Evolutionary conservation across 1,284 basidiomycete genomes (phyloP).

Genomic region (Ceratobasidium sp.): DNA sequence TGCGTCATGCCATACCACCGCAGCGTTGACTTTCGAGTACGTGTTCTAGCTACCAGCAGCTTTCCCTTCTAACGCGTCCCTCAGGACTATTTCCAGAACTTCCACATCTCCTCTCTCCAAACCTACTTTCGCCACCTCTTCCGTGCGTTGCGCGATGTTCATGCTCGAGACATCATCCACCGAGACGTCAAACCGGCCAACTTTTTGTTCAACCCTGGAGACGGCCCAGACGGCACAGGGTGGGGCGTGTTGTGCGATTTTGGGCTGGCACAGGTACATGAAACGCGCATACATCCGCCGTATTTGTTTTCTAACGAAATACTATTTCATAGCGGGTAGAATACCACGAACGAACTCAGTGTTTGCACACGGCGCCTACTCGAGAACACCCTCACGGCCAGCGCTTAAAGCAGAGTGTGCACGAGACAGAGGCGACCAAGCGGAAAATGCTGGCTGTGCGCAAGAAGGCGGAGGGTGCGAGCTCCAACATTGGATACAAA

Average conservation of each 20-base stretch:
- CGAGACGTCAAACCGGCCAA: constrained; percentile 99
- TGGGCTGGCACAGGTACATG: constrained; percentile 88
- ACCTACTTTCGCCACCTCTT: constrained; percentile 94
- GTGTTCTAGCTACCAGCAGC: constrained; percentile 51
- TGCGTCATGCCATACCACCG: constrained; percentile 95
- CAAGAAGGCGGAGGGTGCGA: constrained; percentile 62
- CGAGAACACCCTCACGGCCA: constrained; percentile 76
- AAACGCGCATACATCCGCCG: constrained; percentile 40
- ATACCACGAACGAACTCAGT: constrained; percentile 61
- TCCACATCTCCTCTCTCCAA: constrained; percentile 83
- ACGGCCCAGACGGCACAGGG: constrained; percentile 62
- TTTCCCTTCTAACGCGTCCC: background rate
- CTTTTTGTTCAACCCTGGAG: constrained; percentile 90
- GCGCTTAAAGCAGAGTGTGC: constrained; percentile 59
- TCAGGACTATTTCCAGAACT: constrained; percentile 79
- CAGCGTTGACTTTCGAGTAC: constrained; percentile 92
- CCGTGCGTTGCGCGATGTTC: constrained; percentile 89
- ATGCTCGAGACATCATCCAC: constrained; percentile 91
- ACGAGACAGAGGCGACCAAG: constrained; percentile 63
- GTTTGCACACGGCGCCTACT: constrained; percentile 79
- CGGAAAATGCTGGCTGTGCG: constrained; percentile 74
- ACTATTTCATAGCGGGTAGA: constrained; percentile 55
- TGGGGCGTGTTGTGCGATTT: constrained; percentile 95
- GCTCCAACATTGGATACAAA: constrained; percentile 80
- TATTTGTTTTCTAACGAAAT: background rate